Evolutionary conservation across 805 yeast species (phyloP), one percentile per base, ranked within the genome.

Genomic region (Candida pseudofarinosa): DNA sequence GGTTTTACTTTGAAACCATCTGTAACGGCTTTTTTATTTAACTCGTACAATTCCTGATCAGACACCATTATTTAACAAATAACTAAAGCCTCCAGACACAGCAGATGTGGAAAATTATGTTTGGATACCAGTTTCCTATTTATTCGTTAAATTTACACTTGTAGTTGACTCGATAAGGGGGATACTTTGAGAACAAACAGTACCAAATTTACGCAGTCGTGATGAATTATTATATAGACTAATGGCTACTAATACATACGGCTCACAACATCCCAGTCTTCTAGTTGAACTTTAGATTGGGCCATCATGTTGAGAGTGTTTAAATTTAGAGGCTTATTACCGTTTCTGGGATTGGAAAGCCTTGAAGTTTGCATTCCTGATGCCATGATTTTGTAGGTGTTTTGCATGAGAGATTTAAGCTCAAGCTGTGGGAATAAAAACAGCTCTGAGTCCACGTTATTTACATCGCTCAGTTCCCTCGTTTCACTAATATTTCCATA

Each of bases 1-100:
- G 98, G 98, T 63, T 88, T 84, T 60, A 90, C 82, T 50, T 86
- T 83, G 74, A 89, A 89, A 54, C 95, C 95, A 62, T 88, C 85
- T 44, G 90, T 85, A 41, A 83, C 97, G 38, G 98, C 97, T 64
- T 80, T 81, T 65, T 88, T 88, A 77, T 90, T 90, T 60, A 90
- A 73, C 55, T 88, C 95, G 63, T 66, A 80, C 69, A 67, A 59
- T 55, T 62, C 74, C 57, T 67, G 57, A 54, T 63, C 69, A 28
- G 71, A 61, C 54, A 70, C 65, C 69, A 67, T 65, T 47, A 37
- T 50, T 13, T 14, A 32, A n/a, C 17, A n/a, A 19, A 38, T 31
- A 18, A 15, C 35, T 12, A 23, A 13, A 19, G 34, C 23, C 19
- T 15, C 18, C 10, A n/a, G 34, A 19, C 10, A 10, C 10, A 23